Evolutionary conservation across 257 asterid genomes (phyloP).

Genomic region (Solanum infundibuliforme): DNA sequence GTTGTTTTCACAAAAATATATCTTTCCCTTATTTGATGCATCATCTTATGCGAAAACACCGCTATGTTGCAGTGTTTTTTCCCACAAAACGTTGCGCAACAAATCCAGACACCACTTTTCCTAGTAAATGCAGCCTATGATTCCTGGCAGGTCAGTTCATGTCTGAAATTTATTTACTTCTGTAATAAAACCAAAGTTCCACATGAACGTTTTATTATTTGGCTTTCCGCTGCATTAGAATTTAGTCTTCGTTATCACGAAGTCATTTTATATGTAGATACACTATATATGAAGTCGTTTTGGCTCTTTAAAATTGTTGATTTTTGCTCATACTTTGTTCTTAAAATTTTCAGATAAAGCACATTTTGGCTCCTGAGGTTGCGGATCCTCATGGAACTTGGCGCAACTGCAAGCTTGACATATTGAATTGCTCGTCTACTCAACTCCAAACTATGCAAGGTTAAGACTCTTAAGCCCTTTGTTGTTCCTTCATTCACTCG

Average conservation of each 20-base stretch:
- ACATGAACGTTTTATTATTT: not conserved
- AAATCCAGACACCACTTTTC: slow-evolving; percentile 30
- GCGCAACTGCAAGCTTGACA: slow-evolving; percentile 48
- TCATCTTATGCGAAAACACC: not conserved
- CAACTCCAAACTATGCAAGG: slow-evolving; percentile 53
- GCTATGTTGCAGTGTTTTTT: slow-evolving; percentile 64
- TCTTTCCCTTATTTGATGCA: not conserved
- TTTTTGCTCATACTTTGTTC: not conserved
- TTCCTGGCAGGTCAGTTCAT: slow-evolving; percentile 10
- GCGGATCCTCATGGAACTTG: slow-evolving; percentile 50
- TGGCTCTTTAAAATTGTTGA: not conserved
- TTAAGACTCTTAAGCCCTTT: not conserved
- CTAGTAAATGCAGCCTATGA: slow-evolving; percentile 15
- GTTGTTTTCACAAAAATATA: not conserved
- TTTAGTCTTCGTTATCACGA: not conserved
- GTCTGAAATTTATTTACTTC: not conserved
- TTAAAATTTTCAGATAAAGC: slow-evolving; percentile 26
- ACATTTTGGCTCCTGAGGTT: slow-evolving; percentile 46
- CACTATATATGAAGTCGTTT: not conserved
- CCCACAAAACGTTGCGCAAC: slow-evolving; percentile 57
- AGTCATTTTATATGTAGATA: not conserved
- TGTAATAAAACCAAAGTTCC: not conserved
- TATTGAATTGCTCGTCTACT: slow-evolving; percentile 36
- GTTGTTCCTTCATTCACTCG: not conserved
- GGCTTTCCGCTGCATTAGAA: not conserved